Conservation (phyloP, 1,139 yeast genomes). For the Torulaspora pretoriensis region DNA sequence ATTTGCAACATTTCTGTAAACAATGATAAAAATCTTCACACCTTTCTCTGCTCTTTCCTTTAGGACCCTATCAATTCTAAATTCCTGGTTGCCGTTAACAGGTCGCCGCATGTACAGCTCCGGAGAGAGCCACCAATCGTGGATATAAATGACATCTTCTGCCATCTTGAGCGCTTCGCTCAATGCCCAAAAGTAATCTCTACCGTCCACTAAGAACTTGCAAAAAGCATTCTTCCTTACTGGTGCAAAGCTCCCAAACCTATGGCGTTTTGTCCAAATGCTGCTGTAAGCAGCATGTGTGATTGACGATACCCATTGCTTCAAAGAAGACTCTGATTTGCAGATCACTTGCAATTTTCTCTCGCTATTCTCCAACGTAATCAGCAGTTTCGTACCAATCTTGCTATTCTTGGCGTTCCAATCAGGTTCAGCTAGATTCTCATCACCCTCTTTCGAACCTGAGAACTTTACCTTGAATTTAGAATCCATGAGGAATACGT, state of each 20-base stretch:
- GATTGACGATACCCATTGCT: conserved; percentile 73
- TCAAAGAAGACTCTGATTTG: conserved; percentile 64
- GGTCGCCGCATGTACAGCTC: conserved; percentile 91
- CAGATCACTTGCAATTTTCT: conserved; percentile 73
- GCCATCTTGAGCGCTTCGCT: conserved; percentile 93
- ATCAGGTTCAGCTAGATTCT: conserved; percentile 43
- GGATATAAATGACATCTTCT: conserved; percentile 86
- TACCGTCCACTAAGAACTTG: conserved; percentile 95
- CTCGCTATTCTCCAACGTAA: conserved; percentile 75
- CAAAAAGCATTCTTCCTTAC: conserved; percentile 79
- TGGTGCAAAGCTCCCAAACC: conserved; percentile 93
- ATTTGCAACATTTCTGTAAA: conserved; percentile 92
- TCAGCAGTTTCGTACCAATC: conserved; percentile 45
- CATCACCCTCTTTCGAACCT: conserved; percentile 39
- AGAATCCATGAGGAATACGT: conserved; percentile 81
- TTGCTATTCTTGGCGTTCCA: conserved; percentile 41
- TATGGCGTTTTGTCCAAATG: conserved; percentile 65
- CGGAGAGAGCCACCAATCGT: conserved; percentile 99
- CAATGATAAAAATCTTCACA: conserved; percentile 84
- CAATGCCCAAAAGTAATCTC: conserved; percentile 96
- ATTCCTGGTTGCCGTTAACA: conserved; percentile 90
- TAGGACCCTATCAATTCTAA: conserved; percentile 83
- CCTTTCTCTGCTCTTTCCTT: conserved; percentile 93
- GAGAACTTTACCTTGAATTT: conserved; percentile 55
- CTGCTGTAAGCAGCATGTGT: conserved; percentile 63